Evolutionary conservation across 2,329 filamentous ascomycete genomes (phyloP).

Genomic region (Celoporthe dispersa): DNA sequence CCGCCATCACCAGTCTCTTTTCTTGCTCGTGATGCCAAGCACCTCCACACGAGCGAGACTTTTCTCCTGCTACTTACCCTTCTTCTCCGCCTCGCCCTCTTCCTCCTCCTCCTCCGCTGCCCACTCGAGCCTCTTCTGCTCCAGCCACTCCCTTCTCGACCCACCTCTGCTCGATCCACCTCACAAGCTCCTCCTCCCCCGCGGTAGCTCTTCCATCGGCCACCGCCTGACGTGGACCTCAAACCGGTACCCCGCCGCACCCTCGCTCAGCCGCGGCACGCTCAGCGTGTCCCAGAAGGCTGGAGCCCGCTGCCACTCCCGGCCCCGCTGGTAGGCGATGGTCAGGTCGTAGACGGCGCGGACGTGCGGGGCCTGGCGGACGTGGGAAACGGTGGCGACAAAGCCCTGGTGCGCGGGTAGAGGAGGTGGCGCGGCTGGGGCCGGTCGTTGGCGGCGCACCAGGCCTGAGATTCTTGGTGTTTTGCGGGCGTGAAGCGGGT

Average conservation of each 20-base stretch:
- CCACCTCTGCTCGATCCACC: slow-evolving; percentile 59
- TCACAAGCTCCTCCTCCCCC: slow-evolving; percentile 52
- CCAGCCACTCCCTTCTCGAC: slow-evolving; percentile 58
- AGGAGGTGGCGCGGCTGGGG: slow-evolving; percentile 61
- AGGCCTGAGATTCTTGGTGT: slow-evolving; percentile 53
- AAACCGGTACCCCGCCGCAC: slow-evolving; percentile 48
- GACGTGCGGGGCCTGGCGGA: slow-evolving; percentile 55
- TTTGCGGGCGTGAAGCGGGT: slow-evolving; percentile 62
- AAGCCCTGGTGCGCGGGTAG: slow-evolving; percentile 66
- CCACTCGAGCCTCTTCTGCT: slow-evolving; percentile 49
- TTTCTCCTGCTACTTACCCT: neutral
- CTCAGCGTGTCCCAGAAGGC: slow-evolving; percentile 59
- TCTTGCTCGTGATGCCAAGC: neutral
- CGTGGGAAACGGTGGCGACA: slow-evolving; percentile 60
- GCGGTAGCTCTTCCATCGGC: slow-evolving; percentile 52
- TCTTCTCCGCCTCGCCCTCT: slow-evolving; percentile 4
- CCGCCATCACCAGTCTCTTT: neutral
- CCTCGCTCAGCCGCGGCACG: slow-evolving; percentile 43
- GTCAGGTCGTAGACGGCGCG: slow-evolving; percentile 61
- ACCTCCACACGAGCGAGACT: neutral
- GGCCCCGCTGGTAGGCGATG: slow-evolving; percentile 54
- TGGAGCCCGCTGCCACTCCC: slow-evolving; percentile 50
- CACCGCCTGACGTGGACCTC: slow-evolving; percentile 56
- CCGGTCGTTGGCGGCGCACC: slow-evolving; percentile 55
- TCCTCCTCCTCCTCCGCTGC: slow-evolving; percentile 30